These are phyloP conservation scores for Basidiobolus meristosporus DNA, from an alignment of 371 early-diverging fungal genomes.

Conservation along the genomic window DNA sequence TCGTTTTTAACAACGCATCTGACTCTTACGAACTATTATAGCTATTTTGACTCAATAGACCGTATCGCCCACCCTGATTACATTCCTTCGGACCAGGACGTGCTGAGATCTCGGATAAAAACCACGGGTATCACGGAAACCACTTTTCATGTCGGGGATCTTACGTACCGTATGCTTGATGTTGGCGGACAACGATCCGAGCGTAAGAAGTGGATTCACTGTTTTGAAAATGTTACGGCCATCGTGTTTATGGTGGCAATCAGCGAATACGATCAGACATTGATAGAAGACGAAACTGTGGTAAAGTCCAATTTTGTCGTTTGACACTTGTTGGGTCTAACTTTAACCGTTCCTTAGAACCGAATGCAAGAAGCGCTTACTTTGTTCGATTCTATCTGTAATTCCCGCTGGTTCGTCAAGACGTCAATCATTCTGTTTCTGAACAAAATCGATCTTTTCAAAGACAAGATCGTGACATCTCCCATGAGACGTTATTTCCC, in stretches of 20 bases:
- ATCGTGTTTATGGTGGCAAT: slow-evolving; percentile 90
- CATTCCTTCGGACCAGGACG: slow-evolving; percentile 78
- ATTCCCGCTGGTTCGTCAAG: slow-evolving; percentile 82
- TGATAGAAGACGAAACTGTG: slow-evolving; percentile 87
- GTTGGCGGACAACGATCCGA: slow-evolving; percentile 88
- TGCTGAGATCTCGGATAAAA: slow-evolving; percentile 68
- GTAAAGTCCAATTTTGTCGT: slow-evolving; percentile 12
- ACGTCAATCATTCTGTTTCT: slow-evolving; percentile 88
- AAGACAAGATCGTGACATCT: slow-evolving; percentile 61
- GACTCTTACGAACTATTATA: slow-evolving; percentile 5
- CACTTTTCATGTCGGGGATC: slow-evolving; percentile 60
- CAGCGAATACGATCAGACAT: slow-evolving; percentile 87
- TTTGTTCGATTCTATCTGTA: slow-evolving; percentile 89
- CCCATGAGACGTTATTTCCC: slow-evolving; percentile 70
- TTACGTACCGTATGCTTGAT: slow-evolving; percentile 85
- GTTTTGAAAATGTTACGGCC: slow-evolving; percentile 89
- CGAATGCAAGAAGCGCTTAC: slow-evolving; percentile 92
- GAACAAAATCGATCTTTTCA: slow-evolving; percentile 92
- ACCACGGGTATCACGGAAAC: slow-evolving; percentile 85
- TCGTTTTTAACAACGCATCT: background rate
- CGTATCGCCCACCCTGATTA: slow-evolving; percentile 62
- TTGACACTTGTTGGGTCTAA: no score
- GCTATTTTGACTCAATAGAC: slow-evolving; percentile 84
- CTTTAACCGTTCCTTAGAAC: slow-evolving; percentile 26
- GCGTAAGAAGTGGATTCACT: slow-evolving; percentile 90